Conservation (phyloP, 495 filamentous ascomycete genomes). For the Parathielavia appendiculata region DNA sequence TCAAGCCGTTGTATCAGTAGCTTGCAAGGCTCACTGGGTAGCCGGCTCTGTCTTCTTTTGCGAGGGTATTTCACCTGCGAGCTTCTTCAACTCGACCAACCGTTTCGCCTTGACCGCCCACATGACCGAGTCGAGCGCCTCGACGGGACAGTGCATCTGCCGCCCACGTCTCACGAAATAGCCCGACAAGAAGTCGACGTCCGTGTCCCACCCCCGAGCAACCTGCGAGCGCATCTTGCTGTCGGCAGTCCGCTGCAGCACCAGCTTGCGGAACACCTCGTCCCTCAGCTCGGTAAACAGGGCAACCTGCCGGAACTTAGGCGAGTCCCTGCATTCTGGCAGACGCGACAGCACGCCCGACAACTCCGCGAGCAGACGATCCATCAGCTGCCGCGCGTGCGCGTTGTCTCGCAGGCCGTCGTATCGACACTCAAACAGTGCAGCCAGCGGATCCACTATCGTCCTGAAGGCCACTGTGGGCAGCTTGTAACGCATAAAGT, state of each 20-base stretch:
- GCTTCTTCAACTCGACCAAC: constrained; percentile 15
- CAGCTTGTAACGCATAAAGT: constrained; percentile 48
- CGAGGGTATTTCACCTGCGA: constrained; percentile 28
- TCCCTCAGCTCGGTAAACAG: constrained; percentile 47
- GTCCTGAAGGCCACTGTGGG: constrained; percentile 69
- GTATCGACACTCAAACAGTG: constrained; percentile 66
- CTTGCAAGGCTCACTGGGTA: constrained; percentile 43
- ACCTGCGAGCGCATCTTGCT: constrained; percentile 63
- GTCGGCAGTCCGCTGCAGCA: constrained; percentile 48
- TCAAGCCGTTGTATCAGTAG: no score
- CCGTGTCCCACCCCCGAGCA: constrained; percentile 50
- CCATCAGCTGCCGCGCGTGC: constrained; percentile 57
- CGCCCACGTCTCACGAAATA: constrained; percentile 67
- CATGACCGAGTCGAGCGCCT: constrained; percentile 50
- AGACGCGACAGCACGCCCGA: constrained; percentile 35
- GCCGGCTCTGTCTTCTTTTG: constrained; percentile 80
- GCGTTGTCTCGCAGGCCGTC: constrained; percentile 61
- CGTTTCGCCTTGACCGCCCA: constrained; percentile 35
- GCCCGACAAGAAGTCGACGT: constrained; percentile 77
- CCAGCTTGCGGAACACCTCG: constrained; percentile 29
- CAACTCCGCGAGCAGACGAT: constrained; percentile 55
- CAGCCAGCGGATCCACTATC: constrained; percentile 72
- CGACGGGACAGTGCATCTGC: constrained; percentile 59
- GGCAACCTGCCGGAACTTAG: constrained; percentile 55
- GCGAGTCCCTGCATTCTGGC: constrained; percentile 58